phyloP scores from a whole-genome alignment of 73 alveolate species.

The Stentor coeruleus region DNA sequence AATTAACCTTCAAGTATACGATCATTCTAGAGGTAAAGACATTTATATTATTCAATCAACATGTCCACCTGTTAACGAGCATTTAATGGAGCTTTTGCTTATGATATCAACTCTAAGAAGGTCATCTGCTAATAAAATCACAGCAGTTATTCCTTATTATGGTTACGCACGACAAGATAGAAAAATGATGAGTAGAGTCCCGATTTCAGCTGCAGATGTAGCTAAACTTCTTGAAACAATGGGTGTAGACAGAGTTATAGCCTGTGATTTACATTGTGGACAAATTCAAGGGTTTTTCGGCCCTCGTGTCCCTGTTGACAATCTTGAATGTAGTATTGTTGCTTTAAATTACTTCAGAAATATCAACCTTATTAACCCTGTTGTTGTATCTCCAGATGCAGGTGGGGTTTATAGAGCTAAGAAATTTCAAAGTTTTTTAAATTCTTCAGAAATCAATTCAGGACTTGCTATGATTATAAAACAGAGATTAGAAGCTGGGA shows the following conservation, averaged over 20 bases:
- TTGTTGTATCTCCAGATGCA: constrained; percentile 93
- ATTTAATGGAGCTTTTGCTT: constrained; percentile 85
- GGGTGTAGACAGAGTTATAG: constrained; percentile 78
- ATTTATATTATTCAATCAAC: constrained; percentile 82
- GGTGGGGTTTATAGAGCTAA: constrained; percentile 58
- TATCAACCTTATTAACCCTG: constrained; percentile 56
- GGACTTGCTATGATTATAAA: constrained; percentile 80
- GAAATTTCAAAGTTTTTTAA: constrained; percentile 55
- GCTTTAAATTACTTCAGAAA: constrained; percentile 67
- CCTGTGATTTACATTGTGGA: constrained; percentile 91
- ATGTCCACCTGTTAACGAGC: constrained; percentile 94
- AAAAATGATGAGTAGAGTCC: constrained; percentile 69
- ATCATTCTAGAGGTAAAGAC: constrained; percentile 86
- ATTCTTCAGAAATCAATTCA: constrained; percentile 12
- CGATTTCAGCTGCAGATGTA: constrained; percentile 93
- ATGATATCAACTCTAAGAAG: constrained; percentile 84
- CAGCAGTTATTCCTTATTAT: constrained; percentile 91
- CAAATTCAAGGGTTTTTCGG: constrained; percentile 88
- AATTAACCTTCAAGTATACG: constrained; percentile 57
- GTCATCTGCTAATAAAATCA: constrained; percentile 88
- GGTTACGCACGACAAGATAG: constrained; percentile 96
- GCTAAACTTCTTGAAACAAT: constrained; percentile 69
- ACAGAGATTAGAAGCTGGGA: constrained; percentile 69
- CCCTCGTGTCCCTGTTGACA: constrained; percentile 81
- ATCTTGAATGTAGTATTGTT: constrained; percentile 72